phyloP scores from a whole-genome alignment of 768 basidiomycete species.

The Scleroderma citrinum region DNA sequence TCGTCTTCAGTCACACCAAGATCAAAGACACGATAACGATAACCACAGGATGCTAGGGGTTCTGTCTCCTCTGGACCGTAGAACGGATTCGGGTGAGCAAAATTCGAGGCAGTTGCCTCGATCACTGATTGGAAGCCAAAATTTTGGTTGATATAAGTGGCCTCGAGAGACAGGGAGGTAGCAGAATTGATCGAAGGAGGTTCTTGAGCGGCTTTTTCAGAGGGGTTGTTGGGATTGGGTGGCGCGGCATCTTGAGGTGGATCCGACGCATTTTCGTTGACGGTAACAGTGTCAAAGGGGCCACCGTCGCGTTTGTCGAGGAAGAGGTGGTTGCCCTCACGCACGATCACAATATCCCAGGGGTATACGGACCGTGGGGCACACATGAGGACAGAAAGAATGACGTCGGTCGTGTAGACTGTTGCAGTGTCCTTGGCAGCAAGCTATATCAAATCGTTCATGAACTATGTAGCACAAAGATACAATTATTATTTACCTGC shows the following conservation, averaged over 20 bases:
- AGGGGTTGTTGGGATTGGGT: constrained; percentile 70
- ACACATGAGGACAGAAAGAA: constrained; percentile 94
- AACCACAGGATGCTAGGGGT: constrained; percentile 92
- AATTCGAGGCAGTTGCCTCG: constrained; percentile 65
- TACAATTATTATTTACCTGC: constrained; percentile 45
- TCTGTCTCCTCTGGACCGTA: constrained; percentile 91
- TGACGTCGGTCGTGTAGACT: constrained; percentile 92
- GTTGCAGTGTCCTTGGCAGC: constrained; percentile 75
- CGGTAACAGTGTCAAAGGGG: constrained; percentile 94
- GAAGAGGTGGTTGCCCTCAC: constrained; percentile 90
- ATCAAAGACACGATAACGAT: constrained; percentile 94
- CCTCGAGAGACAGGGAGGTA: constrained; percentile 90
- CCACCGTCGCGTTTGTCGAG: constrained; percentile 98
- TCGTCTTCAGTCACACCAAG: constrained; percentile 88
- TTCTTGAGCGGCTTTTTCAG: constrained; percentile 64
- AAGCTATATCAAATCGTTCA: constrained; percentile 69
- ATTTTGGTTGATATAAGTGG: constrained; percentile 98
- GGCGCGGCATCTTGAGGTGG: constrained; percentile 81
- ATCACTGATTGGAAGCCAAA: constrained; percentile 94
- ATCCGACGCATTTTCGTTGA: constrained; percentile 97
- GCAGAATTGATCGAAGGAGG: constrained; percentile 87
- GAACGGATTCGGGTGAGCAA: constrained; percentile 91
- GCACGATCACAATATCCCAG: constrained; percentile 96
- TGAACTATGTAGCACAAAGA: constrained; percentile 6
- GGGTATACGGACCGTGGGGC: constrained; percentile 93